phyloP scores from a whole-genome alignment of 2,329 filamentous ascomycete species.

The Elsinoe batatas region DNA sequence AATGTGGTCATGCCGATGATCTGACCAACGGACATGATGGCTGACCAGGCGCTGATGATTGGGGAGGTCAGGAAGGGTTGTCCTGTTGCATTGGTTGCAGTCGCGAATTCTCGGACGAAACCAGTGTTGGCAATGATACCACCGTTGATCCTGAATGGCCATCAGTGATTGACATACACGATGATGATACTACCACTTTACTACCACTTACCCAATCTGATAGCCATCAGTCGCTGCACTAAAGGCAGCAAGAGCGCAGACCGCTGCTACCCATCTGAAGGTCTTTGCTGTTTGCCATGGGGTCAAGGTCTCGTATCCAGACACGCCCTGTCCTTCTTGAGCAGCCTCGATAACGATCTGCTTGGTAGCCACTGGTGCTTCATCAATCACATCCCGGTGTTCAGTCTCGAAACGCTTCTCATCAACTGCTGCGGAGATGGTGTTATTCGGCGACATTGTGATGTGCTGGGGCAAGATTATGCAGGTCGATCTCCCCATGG shows the following conservation, averaged over 20 bases:
- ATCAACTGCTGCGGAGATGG: not conserved
- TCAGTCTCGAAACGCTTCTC: not conserved
- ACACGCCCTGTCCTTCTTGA: not conserved
- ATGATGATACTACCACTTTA: no score
- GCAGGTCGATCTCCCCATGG: no score
- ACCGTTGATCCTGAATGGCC: not conserved
- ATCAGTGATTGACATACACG: not conserved
- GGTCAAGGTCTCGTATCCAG: not conserved
- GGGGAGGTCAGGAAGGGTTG: not conserved
- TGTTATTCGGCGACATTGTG: constrained; percentile 1
- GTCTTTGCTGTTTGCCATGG: not conserved
- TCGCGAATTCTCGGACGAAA: not conserved
- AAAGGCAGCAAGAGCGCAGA: not conserved
- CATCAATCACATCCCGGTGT: not conserved
- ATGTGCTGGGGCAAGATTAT: not conserved
- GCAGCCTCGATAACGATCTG: not conserved
- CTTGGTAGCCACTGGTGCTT: not conserved
- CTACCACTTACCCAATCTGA: not conserved
- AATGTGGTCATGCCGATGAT: constrained; percentile 5
- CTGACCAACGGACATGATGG: constrained; percentile 6
- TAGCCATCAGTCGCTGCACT: constrained; percentile 1
- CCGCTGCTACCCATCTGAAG: not conserved
- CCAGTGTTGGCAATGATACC: constrained; percentile 3
- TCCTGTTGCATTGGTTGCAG: not conserved
- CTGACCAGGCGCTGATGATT: not conserved